Conservation (phyloP, 73 alveolate genomes). For the Tetrahymena thermophila region DNA sequence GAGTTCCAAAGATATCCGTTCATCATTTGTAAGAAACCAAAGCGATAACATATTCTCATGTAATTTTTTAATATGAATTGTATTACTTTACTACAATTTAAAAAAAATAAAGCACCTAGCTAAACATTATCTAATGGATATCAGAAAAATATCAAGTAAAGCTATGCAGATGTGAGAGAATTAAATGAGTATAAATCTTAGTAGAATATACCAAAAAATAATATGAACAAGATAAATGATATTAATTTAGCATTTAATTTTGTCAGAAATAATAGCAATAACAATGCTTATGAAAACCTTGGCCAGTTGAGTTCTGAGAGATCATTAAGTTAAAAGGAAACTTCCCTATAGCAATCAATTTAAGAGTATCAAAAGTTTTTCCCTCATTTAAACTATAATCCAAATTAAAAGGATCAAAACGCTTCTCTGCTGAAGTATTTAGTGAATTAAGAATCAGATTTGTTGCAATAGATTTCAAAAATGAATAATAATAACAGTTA, state of each 20-base stretch:
- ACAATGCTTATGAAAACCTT: background rate
- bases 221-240: background rate
- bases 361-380: background rate
- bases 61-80: background rate
- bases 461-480: background rate
- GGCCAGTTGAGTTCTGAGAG: background rate
- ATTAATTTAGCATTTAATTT: background rate
- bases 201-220: background rate
- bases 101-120: background rate
- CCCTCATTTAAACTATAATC: background rate
- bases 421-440: background rate
- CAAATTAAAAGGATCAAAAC: background rate
- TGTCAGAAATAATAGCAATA: background rate
- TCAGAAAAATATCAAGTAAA: background rate
- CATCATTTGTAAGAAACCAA: background rate
- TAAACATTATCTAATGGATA: background rate
- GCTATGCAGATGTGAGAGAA: background rate
- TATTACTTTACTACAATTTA: too few species aligned
- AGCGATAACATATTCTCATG: background rate
- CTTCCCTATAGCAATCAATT: background rate
- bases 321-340: background rate
- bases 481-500: background rate
- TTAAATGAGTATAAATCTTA: background rate
- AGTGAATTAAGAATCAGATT: background rate
- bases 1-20: background rate